phyloP scores from a whole-genome alignment of 306 rosid genomes.

The Vicia sativa region DNA sequence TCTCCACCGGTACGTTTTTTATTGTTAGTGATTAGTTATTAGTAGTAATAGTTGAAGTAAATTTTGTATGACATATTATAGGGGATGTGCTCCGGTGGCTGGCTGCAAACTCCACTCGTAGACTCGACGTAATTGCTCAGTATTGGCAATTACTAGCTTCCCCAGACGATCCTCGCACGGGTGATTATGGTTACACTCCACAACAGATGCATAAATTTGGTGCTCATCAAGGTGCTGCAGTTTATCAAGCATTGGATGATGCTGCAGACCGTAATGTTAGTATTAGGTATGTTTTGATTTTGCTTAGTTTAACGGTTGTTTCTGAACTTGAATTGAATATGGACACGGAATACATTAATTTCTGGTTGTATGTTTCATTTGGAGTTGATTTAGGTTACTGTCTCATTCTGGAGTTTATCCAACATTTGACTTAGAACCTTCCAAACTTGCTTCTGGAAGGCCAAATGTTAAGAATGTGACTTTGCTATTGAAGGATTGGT shows the following conservation, averaged over 20 bases:
- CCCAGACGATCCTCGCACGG: conserved; percentile 69
- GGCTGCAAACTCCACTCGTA: conserved; percentile 68
- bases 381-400: conserved; percentile 54
- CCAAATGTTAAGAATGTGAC: conserved; percentile 87
- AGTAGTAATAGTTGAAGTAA: background rate
- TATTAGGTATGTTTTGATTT: conserved; percentile 54
- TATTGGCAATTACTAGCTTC: conserved; percentile 76
- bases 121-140: conserved; percentile 77
- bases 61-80: conserved; percentile 8
- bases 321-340: background rate
- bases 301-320: background rate
- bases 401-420: conserved; percentile 95
- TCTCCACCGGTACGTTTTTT: conserved; percentile 55
- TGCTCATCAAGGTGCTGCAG: conserved; percentile 66
- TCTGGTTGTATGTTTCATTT: conserved; percentile 5
- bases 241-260: conserved; percentile 63
- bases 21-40: background rate
- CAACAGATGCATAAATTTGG: conserved; percentile 68
- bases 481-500: conserved; percentile 69
- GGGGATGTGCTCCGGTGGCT: conserved; percentile 91
- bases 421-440: conserved; percentile 60
- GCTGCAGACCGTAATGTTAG: conserved; percentile 76
- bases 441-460: conserved; percentile 80
- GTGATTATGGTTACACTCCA: conserved; percentile 78
- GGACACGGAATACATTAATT: background rate